phyloP scores from a whole-genome alignment of 305 asterid genomes.

The Fraxinus sp. region DNA sequence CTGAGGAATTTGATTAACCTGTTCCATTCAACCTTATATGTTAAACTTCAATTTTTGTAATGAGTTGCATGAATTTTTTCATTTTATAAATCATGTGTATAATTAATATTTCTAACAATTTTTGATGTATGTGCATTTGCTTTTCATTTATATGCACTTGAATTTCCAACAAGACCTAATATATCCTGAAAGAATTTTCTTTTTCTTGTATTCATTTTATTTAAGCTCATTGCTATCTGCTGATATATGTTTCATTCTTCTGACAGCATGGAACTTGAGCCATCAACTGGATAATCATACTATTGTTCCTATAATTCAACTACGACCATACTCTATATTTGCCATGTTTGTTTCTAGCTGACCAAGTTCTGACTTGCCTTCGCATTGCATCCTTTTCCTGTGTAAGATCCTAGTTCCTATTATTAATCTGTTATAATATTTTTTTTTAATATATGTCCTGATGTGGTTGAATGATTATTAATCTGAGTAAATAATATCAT shows the following conservation, averaged over 20 bases:
- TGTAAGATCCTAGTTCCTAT: conserved; percentile 16
- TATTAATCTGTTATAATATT: not conserved
- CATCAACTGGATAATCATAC: not conserved
- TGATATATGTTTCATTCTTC: conserved; percentile 15
- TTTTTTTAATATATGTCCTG: not conserved
- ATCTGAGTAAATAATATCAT: not conserved
- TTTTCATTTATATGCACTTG: not conserved
- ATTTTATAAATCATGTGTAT: not conserved
- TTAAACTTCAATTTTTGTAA: not conserved
- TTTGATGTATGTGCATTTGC: not conserved
- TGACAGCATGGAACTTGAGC: not conserved
- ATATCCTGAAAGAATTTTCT: not conserved
- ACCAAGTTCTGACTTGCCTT: not conserved
- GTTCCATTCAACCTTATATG: not conserved
- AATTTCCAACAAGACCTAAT: not conserved
- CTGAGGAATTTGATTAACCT: not conserved
- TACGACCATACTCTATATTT: not conserved
- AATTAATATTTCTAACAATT: not conserved
- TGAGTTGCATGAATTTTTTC: not conserved
- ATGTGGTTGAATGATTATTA: not conserved
- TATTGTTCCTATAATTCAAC: conserved; percentile 4
- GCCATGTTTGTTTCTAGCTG: not conserved
- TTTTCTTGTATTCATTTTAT: conserved; percentile 1
- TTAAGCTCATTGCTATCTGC: conserved; percentile 3
- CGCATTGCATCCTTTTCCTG: not conserved